phyloP scores from a whole-genome alignment of 1,139 yeast species.

The Kodamaea ohmeri region DNA sequence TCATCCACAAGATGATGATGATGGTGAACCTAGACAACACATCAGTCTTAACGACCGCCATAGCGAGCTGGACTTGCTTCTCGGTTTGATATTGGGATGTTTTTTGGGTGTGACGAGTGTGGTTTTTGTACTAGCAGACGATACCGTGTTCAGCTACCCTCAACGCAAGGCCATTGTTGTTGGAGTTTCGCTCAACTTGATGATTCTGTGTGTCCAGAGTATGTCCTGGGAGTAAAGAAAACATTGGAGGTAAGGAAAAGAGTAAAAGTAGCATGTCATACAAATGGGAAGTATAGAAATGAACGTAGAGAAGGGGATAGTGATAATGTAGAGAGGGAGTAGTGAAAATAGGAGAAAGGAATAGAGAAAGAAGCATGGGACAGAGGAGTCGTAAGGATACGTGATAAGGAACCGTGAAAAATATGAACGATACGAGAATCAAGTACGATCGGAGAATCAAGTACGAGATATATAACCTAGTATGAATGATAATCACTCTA shows the following conservation, averaged over 20 bases:
- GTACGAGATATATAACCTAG: too few species aligned
- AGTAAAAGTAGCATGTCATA: too few species aligned
- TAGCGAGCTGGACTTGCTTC: conserved; percentile 56
- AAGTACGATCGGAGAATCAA: too few species aligned
- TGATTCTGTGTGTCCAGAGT: conserved; percentile 6
- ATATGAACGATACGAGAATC: too few species aligned
- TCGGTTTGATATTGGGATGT: conserved; percentile 64
- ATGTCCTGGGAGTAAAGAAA: conserved; percentile 1
- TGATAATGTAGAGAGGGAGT: too few species aligned
- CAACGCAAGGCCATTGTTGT: conserved; percentile 62
- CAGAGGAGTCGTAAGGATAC: too few species aligned
- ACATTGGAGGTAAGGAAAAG: not conserved
- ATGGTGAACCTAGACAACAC: conserved; percentile 19
- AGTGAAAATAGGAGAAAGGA: too few species aligned
- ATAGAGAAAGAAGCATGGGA: too few species aligned
- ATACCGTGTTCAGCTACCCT: conserved; percentile 53
- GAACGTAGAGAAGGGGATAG: too few species aligned
- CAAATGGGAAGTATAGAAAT: too few species aligned
- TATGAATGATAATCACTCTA: too few species aligned
- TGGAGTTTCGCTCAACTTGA: conserved; percentile 53
- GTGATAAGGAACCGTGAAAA: too few species aligned
- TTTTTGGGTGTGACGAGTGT: conserved; percentile 62
- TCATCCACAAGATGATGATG: conserved; percentile 10
- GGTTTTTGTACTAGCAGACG: conserved; percentile 54
- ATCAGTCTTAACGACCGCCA: conserved; percentile 34